Evolutionary conservation across 192 early-diverging fungal genomes (phyloP).

Genomic region (Cetraspora pellucida): DNA sequence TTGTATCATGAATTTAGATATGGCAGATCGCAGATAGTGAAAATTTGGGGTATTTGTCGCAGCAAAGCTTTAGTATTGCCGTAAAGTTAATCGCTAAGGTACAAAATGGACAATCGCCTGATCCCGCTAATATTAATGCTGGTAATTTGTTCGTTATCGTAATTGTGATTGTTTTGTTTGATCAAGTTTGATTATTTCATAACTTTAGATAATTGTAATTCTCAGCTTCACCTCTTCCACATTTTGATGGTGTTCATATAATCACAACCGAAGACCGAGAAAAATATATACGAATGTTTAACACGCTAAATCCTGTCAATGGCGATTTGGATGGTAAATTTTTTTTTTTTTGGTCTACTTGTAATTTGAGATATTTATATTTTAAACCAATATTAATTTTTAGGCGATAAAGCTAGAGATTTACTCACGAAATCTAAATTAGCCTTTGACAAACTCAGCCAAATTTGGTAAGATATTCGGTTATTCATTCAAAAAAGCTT

Average conservation of each 20-base stretch:
- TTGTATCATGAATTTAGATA: conserved; percentile 51
- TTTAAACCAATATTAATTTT: conserved; percentile 35
- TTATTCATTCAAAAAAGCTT: background rate
- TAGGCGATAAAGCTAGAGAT: conserved; percentile 70
- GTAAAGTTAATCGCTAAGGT: conserved; percentile 88
- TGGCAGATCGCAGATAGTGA: conserved; percentile 87
- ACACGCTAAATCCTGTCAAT: conserved; percentile 36
- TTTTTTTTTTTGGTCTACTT: background rate
- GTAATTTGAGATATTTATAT: background rate
- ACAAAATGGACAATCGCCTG: conserved; percentile 69
- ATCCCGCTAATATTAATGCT: conserved; percentile 50
- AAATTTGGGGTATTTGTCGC: conserved; percentile 73
- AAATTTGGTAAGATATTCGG: conserved; percentile 71
- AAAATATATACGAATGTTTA: conserved; percentile 46
- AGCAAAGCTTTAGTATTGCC: conserved; percentile 74
- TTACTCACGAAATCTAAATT: conserved; percentile 85
- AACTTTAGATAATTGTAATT: background rate
- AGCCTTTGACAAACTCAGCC: conserved; percentile 69
- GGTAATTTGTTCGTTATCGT: background rate
- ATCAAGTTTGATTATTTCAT: background rate
- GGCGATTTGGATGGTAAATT: conserved; percentile 38
- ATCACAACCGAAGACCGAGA: conserved; percentile 36
- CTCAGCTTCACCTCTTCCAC: conserved; percentile 56
- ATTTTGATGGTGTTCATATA: conserved; percentile 56
- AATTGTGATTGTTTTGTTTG: background rate